Evolutionary conservation across 1,139 yeast genomes (phyloP), one percentile per base, ranked within the genome.

Genomic region (Scheffersomyces parashehatae): DNA sequence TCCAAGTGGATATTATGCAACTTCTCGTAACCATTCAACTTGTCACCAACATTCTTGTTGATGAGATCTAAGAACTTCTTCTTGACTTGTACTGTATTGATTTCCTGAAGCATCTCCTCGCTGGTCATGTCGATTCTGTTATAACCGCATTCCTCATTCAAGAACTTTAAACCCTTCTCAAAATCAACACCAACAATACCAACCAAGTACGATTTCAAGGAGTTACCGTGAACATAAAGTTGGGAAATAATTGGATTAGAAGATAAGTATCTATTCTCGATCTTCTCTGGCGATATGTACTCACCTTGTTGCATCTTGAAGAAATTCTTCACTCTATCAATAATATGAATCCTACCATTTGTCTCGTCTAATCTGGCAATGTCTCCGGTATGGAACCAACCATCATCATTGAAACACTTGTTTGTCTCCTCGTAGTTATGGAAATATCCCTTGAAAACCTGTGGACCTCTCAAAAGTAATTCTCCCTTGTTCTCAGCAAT

Each of bases 401-500:
- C 90, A 20, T 85, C 85, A 34, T 69, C 62, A 53, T 82, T 86
- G 41, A 83, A 57, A 3, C 81, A 73, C 41, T 74, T 75, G 13
- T 56, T 59, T 2, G 87, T 81, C 50, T 78, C 83, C 35, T 72
- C 70, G 8, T 73, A 73, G 52, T 81, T 79, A 56, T 83, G 78
- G 66, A 64, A 85, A 64, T 87, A 87, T 11, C 77, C 79, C 29
- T 58, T 54, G 59, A 85, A 83, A 32, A 82, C 69, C 56, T 82
- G 88, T 4, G 87, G 82, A 2, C 95, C 93, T 44, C 91, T 72
- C 32, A 86, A 59, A 60, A 78, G 70, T 43, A 86, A 65, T 59
- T 87, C 95, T 38, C 83, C 82, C 36, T 41, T 32, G 36, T 40
- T 41, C 6, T 76, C 77, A 28, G 53, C 50, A 11, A 77, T 69